These are phyloP conservation scores for Hordeum pubiflorum DNA, from an alignment of 202 grass and related monocot genomes.

Conservation along the genomic window DNA sequence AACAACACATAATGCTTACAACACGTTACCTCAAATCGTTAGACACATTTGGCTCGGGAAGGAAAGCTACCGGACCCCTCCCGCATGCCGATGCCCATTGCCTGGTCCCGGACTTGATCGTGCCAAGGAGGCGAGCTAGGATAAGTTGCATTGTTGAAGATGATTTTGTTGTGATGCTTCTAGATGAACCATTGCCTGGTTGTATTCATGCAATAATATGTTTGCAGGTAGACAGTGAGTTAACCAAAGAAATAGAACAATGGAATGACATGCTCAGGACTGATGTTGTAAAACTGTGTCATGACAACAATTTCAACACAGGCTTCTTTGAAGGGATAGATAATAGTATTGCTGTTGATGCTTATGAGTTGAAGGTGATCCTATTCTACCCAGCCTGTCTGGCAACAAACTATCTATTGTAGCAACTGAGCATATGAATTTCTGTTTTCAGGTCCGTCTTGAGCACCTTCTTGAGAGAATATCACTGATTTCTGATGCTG, in stretches of 20 bases:
- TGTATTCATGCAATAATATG: background rate
- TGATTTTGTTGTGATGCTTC: background rate
- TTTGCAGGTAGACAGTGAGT: constrained; percentile 61
- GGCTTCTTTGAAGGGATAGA: constrained; percentile 92
- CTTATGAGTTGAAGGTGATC: constrained; percentile 90
- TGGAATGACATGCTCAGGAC: constrained; percentile 83
- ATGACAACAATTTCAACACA: constrained; percentile 79
- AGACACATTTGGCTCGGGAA: background rate
- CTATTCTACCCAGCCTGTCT: background rate
- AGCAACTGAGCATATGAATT: constrained; percentile 4
- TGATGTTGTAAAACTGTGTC: constrained; percentile 77
- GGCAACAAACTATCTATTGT: background rate
- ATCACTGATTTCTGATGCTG: constrained; percentile 85
- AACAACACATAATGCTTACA: background rate
- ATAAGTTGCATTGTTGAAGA: background rate
- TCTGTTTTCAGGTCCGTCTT: constrained; percentile 65
- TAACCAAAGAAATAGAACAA: constrained; percentile 92
- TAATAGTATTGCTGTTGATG: constrained; percentile 71
- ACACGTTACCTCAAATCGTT: background rate
- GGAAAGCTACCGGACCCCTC: background rate
- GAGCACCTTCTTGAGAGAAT: constrained; percentile 96
- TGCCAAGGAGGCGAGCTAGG: background rate
- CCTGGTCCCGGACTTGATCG: background rate
- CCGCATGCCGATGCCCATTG: background rate
- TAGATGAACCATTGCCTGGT: background rate